phyloP scores from a whole-genome alignment of 495 filamentous ascomycete genomes.

The Penicillium angulare region DNA sequence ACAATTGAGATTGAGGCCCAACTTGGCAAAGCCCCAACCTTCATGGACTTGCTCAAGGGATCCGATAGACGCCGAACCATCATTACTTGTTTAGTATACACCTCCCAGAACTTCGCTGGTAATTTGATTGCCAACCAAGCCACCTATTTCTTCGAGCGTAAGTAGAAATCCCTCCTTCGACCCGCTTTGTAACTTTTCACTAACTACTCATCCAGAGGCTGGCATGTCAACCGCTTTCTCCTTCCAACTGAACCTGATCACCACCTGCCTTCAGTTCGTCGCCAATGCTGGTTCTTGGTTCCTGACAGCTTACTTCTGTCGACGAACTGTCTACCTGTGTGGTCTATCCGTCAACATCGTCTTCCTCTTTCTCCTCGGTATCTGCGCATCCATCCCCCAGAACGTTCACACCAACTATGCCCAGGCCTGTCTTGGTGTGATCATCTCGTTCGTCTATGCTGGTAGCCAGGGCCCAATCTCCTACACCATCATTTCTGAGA shows the following conservation, averaged over 20 bases:
- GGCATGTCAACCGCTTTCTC: constrained; percentile 21
- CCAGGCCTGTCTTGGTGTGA: constrained; percentile 54
- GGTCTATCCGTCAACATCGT: constrained; percentile 37
- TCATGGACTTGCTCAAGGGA: constrained; percentile 71
- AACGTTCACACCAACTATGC: constrained; percentile 36
- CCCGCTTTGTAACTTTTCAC: constrained; percentile 53
- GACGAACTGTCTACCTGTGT: constrained; percentile 47
- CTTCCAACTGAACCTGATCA: constrained; percentile 39
- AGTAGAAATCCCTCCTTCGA: constrained; percentile 65
- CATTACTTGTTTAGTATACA: constrained; percentile 62
- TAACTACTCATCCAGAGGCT: constrained; percentile 22
- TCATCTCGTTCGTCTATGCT: constrained; percentile 59
- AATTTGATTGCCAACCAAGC: constrained; percentile 43
- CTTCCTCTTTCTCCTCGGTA: constrained; percentile 37
- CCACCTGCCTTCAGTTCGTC: constrained; percentile 35
- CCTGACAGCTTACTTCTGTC: constrained; percentile 37
- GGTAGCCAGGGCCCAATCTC: constrained; percentile 58
- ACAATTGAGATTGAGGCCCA: constrained; percentile 72
- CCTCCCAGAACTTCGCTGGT: constrained; percentile 20
- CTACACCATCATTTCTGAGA: constrained; percentile 62
- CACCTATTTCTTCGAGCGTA: constrained; percentile 63
- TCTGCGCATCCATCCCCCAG: constrained; percentile 40
- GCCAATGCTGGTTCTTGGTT: constrained; percentile 28
- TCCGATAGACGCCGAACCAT: constrained; percentile 69
- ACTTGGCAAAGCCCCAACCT: constrained; percentile 59